Percentiles rank a stretch among this genome's conserved stretches.
phyloP scores from a whole-genome alignment of 2,329 filamentous ascomycete genomes.

The Pseudohalonectria lignicola region DNA sequence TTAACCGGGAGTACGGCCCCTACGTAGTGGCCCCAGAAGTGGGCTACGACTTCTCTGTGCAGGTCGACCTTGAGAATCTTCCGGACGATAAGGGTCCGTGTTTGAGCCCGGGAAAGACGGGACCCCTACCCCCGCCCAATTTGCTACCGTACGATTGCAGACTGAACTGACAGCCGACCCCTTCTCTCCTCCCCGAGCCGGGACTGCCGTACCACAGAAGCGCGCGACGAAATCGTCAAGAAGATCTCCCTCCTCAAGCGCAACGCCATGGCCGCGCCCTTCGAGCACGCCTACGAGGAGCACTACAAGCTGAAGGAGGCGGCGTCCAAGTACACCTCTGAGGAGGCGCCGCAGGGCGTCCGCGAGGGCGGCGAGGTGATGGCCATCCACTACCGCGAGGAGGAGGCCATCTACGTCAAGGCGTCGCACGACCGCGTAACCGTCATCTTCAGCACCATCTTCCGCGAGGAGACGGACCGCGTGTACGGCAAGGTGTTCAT shows the following conservation, averaged over 20 bases:
- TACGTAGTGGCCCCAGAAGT: slow-evolving; percentile 82
- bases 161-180: too few relatives aligned
- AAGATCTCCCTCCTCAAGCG: slow-evolving; percentile 89
- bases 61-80: slow-evolving; percentile 79
- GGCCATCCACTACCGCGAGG: slow-evolving; percentile 95
- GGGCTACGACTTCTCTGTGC: slow-evolving; percentile 92
- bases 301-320: slow-evolving; percentile 79
- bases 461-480: slow-evolving; percentile 93
- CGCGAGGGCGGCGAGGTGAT: slow-evolving; percentile 85
- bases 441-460: slow-evolving; percentile 97
- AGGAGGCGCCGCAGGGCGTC: slow-evolving; percentile 86
- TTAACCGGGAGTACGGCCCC: slow-evolving; percentile 87
- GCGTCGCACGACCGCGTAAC: slow-evolving; percentile 93
- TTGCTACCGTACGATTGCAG: too few relatives aligned
- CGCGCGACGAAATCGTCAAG: slow-evolving; percentile 73
- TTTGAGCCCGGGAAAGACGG: too few relatives aligned
- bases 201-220: slow-evolving; percentile 42
- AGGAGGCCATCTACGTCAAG: slow-evolving; percentile 98
- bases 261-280: slow-evolving; percentile 97
- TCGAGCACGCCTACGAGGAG: slow-evolving; percentile 93
- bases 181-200: not conserved
- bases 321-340: slow-evolving; percentile 83
- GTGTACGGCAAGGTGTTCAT: slow-evolving; percentile 98
- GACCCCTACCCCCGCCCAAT: too few relatives aligned
- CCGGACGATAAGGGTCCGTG: slow-evolving; percentile 56